Conservation (phyloP, 352 stramenopile genomes). For the Globisporangium viniferum region DNA sequence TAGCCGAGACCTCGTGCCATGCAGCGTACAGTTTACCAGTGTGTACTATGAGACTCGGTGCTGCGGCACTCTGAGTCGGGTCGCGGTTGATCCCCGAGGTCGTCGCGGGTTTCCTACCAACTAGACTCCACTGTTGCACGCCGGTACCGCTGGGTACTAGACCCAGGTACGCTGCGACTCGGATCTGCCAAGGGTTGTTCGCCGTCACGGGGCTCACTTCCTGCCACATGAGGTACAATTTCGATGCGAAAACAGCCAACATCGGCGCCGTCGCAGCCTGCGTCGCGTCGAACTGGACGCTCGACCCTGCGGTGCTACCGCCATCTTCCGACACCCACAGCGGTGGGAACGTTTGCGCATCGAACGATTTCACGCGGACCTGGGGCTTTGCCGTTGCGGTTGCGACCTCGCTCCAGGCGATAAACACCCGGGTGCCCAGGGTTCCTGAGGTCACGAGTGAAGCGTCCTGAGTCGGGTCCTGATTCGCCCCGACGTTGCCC, state of each 20-base stretch:
- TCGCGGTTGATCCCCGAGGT: constrained; percentile 48
- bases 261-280: constrained; percentile 36
- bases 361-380: constrained; percentile 45
- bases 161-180: constrained; percentile 32
- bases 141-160: constrained; percentile 17
- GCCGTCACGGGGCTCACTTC: constrained; percentile 25
- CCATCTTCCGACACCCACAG: constrained; percentile 46
- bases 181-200: constrained; percentile 46
- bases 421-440: constrained; percentile 33
- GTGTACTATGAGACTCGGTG: constrained; percentile 29
- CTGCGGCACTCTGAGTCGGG: constrained; percentile 27
- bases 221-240: constrained; percentile 54
- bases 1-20: constrained; percentile 46
- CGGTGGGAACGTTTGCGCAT: constrained; percentile 29
- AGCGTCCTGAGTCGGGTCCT: constrained; percentile 30
- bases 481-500: constrained; percentile 45
- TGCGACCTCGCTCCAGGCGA: constrained; percentile 48
- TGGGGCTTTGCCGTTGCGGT: constrained; percentile 22
- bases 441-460: constrained; percentile 19
- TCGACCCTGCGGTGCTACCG: constrained; percentile 15
- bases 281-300: constrained; percentile 41
- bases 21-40: constrained; percentile 46
- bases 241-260: constrained; percentile 22
- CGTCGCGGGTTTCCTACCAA: constrained; percentile 23
- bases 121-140: constrained; percentile 37